A percentile compares a stretch with the other conserved stretches of the same genome.
These are phyloP conservation scores for Taxillus chinensis DNA, from an alignment of 164 flowering plant genomes.

Conservation along the genomic window DNA sequence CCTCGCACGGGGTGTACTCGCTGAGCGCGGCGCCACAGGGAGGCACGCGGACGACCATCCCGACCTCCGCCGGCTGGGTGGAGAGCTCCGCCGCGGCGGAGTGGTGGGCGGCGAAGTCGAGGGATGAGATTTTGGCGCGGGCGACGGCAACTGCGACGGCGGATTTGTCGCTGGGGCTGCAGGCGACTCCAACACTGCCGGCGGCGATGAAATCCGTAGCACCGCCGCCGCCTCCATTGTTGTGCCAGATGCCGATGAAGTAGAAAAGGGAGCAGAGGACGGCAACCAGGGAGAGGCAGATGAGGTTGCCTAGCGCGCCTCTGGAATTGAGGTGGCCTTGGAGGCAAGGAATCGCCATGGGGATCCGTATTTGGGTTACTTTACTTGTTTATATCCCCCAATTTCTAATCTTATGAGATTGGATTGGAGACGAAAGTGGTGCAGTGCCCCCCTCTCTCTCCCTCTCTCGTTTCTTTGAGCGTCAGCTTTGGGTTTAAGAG, in stretches of 20 bases:
- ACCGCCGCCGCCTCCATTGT: slow-evolving; percentile 10
- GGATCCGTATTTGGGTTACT: too few relatives aligned
- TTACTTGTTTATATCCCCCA: too few relatives aligned
- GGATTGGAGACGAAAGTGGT: too few relatives aligned
- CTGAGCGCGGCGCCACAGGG: slow-evolving; percentile 38
- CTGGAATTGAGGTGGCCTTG: slow-evolving; percentile 3
- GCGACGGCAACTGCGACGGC: slow-evolving; percentile 3
- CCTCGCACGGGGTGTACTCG: slow-evolving; percentile 92
- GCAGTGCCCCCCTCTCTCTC: too few relatives aligned
- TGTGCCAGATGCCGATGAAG: slow-evolving; percentile 43
- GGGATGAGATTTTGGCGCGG: slow-evolving; percentile 3
- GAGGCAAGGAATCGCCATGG: too few relatives aligned
- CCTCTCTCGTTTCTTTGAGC: too few relatives aligned
- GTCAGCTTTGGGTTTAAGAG: too few relatives aligned
- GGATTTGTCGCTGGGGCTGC: not conserved
- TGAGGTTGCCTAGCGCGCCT: slow-evolving; percentile 28
- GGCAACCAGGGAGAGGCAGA: slow-evolving; percentile 11
- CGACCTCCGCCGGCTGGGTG: slow-evolving; percentile 6
- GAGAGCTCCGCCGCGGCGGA: slow-evolving; percentile 15
- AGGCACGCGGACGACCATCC: slow-evolving; percentile 12
- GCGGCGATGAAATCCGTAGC: slow-evolving; percentile 3
- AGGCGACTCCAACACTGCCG: not conserved
- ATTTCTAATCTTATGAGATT: too few relatives aligned
- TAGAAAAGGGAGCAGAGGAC: slow-evolving; percentile 51
- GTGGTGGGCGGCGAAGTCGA: slow-evolving; percentile 69